Evolutionary conservation across 768 basidiomycete genomes (phyloP), one percentile per base, ranked within the genome.

Genomic region (Lactarius sanguifluus): DNA sequence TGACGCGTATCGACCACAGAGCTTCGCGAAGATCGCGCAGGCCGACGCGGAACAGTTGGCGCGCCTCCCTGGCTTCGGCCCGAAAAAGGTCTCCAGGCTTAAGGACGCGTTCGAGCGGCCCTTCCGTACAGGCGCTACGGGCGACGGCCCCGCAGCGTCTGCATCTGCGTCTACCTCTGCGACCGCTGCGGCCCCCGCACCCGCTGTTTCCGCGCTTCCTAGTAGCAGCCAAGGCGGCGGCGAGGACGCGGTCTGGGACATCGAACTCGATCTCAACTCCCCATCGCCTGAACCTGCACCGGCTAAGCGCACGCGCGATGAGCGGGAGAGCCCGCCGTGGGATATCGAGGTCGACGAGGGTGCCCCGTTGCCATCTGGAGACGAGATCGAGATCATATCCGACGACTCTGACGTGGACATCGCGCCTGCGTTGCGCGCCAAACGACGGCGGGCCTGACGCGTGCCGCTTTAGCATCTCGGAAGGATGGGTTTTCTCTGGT

Each of bases 61-160:
- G 65, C 86, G 85, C 56, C 85, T 97, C 28, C 96, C 97, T 1
- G 97, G 97, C 1, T 90, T 98, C 61, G 96, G 96, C 10, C 91
- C 92, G 69, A 88, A 95, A 57, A 98, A 98, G 76, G 95, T 96
- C 64, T 91, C 86, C 72, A 88, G 96, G 50, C 83, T 98, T 40
- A 88, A 89, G 71, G 96, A 93, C 64, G 92, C 95, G 0, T 96
- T 99, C 77, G 88, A 91, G 64, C 89, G 91, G 66, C 93, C 94
- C 0, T 91, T 99, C 76, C 82, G 89, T 59, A 88, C 90, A 64
- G 81, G 83, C 61, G 80, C 85, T 8, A 87, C 89, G 2, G 83
- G 79, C 55, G 77, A 47, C n/a, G 34, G 71, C 67, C 52, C 66
- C 36, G 58, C 76, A 10, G 32, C 32, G 32, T 32, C 32, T 32